Evolutionary conservation across 2,329 filamentous ascomycete species (phyloP).

Genomic region (Xenosphaeropsis pyriputrescens): DNA sequence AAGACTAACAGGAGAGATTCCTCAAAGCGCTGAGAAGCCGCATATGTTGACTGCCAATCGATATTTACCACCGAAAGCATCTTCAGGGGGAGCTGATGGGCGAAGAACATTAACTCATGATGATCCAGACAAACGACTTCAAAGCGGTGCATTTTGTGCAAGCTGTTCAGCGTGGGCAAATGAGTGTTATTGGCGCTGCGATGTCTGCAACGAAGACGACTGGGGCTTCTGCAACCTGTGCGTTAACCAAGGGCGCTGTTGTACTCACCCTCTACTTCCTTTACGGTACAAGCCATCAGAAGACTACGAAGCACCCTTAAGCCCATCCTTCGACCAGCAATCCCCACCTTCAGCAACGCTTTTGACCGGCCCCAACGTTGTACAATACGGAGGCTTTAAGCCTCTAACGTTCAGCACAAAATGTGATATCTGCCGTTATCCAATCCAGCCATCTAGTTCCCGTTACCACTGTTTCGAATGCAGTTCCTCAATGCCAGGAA

Average conservation of each 20-base stretch:
- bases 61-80: constrained; percentile 33
- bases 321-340: constrained; percentile 7
- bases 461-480: constrained; percentile 74
- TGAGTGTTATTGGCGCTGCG: constrained; percentile 81
- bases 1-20: constrained; percentile 16
- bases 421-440: constrained; percentile 64
- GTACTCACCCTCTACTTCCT: constrained; percentile 69
- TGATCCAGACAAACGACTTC: constrained; percentile 51
- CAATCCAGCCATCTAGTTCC: constrained; percentile 53
- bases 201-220: constrained; percentile 75
- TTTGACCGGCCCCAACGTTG: constrained; percentile 28
- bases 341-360: constrained; percentile 30
- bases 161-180: constrained; percentile 61
- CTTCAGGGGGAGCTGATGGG: constrained; percentile 36
- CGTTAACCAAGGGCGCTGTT: constrained; percentile 68
- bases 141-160: constrained; percentile 75
- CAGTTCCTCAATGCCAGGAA: constrained; percentile 34
- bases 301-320: constrained; percentile 13
- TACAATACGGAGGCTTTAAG: constrained; percentile 38
- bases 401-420: constrained; percentile 58
- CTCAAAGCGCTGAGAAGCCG: constrained; percentile 25
- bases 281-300: constrained; percentile 41
- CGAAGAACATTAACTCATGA: constrained; percentile 46
- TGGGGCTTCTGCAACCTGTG: constrained; percentile 91
- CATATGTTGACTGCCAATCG: constrained; percentile 45